Evolutionary conservation across 2,329 filamentous ascomycete species (phyloP), one percentile per base, ranked within the genome.

Genomic region (Penicillium griseofulvum): DNA sequence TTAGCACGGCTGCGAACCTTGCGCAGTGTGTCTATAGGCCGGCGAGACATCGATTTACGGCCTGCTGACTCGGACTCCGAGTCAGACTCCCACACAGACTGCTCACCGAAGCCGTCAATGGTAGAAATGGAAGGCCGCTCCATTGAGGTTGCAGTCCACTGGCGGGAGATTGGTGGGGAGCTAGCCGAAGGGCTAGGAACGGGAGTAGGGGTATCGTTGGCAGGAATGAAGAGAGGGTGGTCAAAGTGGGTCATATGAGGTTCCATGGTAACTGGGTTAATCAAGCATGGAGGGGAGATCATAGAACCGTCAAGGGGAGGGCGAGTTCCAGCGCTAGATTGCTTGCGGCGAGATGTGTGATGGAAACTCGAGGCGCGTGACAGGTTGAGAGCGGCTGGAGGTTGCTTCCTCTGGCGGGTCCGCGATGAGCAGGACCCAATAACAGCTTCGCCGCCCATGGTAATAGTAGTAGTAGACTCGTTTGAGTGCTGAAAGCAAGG

Each of bases 61-160:
- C 66, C 68, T 9, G 65, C 51, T 0, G 68, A 73, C 52, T 74
- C 72, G 6, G 58, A 66, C 17, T 75, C 72, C 0, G 72, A 75
- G 44, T 75, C 72, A 0, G 72, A 74, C 43, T 75, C 72, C 72
- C 72, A 75, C 0, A 74, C 71, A 0, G 72, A 75, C 17, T 73
- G 72, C 51, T 75, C 72, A 22, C 64, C 67, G 47, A 68, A 59
- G 6, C 62, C 64, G 24, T 73, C 71, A 7, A 69, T 69, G 0
- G 67, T 63, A 1, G 71, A 72, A 2, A 65, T 73, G 0, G 70
- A 73, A 1, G 71, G 68, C 5, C 71, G 53, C 12, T 71, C 66
- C 52, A 66, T 68, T 1, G 67, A 69, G 28, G 62, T 62, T n/a
- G 58, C 58, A 2, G 66, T 71, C 48, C 58, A 63, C 26, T 67